Evolutionary conservation across 495 filamentous ascomycete species (phyloP).

Genomic region (Penicillium verhagenii): DNA sequence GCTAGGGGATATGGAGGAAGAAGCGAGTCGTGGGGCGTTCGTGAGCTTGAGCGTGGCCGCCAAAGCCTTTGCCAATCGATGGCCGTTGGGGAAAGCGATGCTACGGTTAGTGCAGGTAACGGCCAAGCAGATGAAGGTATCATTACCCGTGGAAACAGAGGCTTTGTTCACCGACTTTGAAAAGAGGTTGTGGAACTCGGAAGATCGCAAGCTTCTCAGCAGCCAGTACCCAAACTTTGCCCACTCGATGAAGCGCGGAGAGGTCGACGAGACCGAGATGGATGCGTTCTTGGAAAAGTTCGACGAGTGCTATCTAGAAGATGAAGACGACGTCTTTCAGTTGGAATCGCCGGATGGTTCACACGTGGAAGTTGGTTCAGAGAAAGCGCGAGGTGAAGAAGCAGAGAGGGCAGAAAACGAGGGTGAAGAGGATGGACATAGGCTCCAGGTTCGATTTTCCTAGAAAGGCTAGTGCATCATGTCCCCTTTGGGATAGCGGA

Average conservation of each 20-base stretch:
- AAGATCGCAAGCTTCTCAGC: slow-evolving; percentile 24
- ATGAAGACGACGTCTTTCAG: too few species aligned
- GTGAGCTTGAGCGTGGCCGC: slow-evolving; percentile 25
- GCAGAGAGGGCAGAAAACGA: too few species aligned
- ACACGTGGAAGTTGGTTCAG: too few species aligned
- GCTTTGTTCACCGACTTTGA: slow-evolving; percentile 32
- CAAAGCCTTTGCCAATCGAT: slow-evolving; percentile 26
- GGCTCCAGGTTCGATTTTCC: too few species aligned
- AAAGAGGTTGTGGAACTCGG: slow-evolving; percentile 17
- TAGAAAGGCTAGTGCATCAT: too few species aligned
- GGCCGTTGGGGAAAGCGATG: slow-evolving; percentile 32
- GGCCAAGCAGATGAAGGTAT: slow-evolving; percentile 25
- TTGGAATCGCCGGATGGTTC: too few species aligned
- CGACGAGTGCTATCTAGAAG: slow-evolving; percentile 21
- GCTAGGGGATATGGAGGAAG: slow-evolving; percentile 25
- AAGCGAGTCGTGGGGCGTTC: slow-evolving; percentile 27
- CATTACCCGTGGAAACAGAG: slow-evolving; percentile 29
- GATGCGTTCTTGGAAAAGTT: slow-evolving; percentile 31
- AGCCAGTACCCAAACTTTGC: slow-evolving; percentile 34
- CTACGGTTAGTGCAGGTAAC: slow-evolving; percentile 36
- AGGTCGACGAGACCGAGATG: slow-evolving; percentile 17
- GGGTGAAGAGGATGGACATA: too few species aligned
- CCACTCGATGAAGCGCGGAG: slow-evolving; percentile 8
- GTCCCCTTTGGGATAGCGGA: too few species aligned
- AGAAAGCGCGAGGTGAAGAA: too few species aligned